Evolutionary conservation across 768 basidiomycete genomes (phyloP).

Genomic region (Leucocoprinus sp.): DNA sequence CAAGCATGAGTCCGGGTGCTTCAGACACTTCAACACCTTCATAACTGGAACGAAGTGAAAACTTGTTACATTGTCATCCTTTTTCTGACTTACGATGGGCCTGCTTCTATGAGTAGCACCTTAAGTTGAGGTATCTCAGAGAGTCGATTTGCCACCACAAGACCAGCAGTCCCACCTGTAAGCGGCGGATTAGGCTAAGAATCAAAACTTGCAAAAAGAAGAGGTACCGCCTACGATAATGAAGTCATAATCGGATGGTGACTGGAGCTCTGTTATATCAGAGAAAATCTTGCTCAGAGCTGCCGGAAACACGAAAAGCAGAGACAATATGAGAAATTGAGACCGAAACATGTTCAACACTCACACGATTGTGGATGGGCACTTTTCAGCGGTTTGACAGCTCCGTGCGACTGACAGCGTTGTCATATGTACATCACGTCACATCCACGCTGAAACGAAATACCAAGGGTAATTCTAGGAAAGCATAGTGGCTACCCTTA

Average conservation of each 20-base stretch:
- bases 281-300: neutral
- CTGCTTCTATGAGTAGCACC: slow-evolving; percentile 48
- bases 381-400: too few relatives aligned
- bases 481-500: too few relatives aligned
- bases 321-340: neutral
- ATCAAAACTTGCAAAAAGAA: slow-evolving; percentile 6
- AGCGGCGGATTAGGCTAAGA: neutral
- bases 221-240: slow-evolving; percentile 20
- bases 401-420: neutral
- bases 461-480: too few relatives aligned
- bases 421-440: too few relatives aligned
- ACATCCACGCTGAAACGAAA: too few relatives aligned
- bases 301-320: neutral
- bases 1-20: slow-evolving; percentile 10
- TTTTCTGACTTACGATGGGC: slow-evolving; percentile 34
- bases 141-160: slow-evolving; percentile 44
- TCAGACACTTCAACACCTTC: slow-evolving; percentile 8
- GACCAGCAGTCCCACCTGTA: slow-evolving; percentile 45
- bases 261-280: neutral
- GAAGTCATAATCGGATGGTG: slow-evolving; percentile 11
- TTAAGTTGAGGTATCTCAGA: slow-evolving; percentile 38
- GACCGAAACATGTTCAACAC: neutral
- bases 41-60: neutral
- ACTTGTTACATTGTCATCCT: slow-evolving; percentile 4
- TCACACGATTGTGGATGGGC: too few relatives aligned